phyloP scores from a whole-genome alignment of 495 filamentous ascomycete genomes.

The Penicillium macrosclerotiorum region DNA sequence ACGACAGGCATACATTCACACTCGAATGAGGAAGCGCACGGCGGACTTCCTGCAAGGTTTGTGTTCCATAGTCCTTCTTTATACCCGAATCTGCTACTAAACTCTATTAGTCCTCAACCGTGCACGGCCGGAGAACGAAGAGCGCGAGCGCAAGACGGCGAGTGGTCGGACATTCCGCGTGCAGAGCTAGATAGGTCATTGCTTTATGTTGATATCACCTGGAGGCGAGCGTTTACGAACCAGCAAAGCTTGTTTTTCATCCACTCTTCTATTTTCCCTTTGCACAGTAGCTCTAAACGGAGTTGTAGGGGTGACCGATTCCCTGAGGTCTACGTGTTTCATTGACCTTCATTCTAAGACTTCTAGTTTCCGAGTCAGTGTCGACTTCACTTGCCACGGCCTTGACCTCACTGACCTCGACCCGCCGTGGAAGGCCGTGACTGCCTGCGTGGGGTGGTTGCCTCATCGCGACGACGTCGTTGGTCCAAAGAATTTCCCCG shows the following conservation, averaged over 20 bases:
- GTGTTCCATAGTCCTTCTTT: slow-evolving; percentile 9
- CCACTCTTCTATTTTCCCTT: neutral
- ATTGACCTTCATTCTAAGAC: too few species aligned
- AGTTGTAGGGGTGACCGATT: too few species aligned
- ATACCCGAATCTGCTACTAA: slow-evolving; percentile 32
- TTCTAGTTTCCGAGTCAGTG: too few species aligned
- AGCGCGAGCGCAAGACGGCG: slow-evolving; percentile 97
- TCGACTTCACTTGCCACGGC: too few species aligned
- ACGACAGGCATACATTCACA: slow-evolving; percentile 88
- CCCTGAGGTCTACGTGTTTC: too few species aligned
- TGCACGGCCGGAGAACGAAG: slow-evolving; percentile 90
- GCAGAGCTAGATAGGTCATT: slow-evolving; percentile 43
- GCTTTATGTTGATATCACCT: slow-evolving; percentile 21
- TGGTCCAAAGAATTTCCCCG: too few species aligned
- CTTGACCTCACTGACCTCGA: too few species aligned
- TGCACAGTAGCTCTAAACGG: neutral
- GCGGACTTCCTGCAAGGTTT: slow-evolving; percentile 96
- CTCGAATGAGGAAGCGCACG: slow-evolving; percentile 92
- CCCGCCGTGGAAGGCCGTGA: too few species aligned
- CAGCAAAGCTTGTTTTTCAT: slow-evolving; percentile 21
- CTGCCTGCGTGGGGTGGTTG: too few species aligned
- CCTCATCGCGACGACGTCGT: too few species aligned
- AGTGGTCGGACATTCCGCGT: slow-evolving; percentile 93
- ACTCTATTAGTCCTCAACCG: slow-evolving; percentile 69
- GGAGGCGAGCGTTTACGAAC: slow-evolving; percentile 22